Evolutionary conservation across 1,284 basidiomycete genomes (phyloP), one percentile per base, ranked within the genome.

Genomic region (Pascua sp.): DNA sequence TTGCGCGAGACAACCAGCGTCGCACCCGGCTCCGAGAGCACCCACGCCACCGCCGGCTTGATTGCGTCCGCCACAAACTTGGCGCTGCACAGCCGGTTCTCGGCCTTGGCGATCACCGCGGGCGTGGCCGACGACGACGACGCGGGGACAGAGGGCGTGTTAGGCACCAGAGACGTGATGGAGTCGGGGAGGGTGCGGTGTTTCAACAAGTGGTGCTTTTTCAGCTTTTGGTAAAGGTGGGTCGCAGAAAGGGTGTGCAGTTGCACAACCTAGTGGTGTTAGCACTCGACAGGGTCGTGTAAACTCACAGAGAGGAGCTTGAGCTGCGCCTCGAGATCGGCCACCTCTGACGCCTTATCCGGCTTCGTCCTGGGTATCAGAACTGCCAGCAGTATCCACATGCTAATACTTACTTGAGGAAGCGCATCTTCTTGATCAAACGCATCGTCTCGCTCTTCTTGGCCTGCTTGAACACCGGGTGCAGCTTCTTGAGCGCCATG

Each of bases 361-460:
- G 51, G 78, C 73, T 70, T 81, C 79, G 55, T 61, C 61, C 71
- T 79, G 43, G 47, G 38, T 9, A 48, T 44, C 43, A 42, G 38
- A 13, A 32, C 24, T 32, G 24, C 24, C 24, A 32, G 24, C 24
- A 32, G 24, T 32, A 32, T 32, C 4, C 24, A 32, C 24, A 42
- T 24, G 42, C 38, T 16, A 11, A 41, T 36, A 15, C 64, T 58
- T 60, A 88, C 87, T 86, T 80, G 18, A 87, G 72, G 49, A 81
- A 81, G 76, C 89, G 93, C 57, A 94, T 78, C 77, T 85, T 88
- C 80, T 92, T 93, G 53, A 94, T 84, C 13, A 88, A 76, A 69
- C 88, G 89, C 75, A 89, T 89, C 0, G 85, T 83, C 77, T 96
- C 93, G 63, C 90, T 90, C 0, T 84, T 80, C 73, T 86, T 90